Conservation (phyloP, 192 early-diverging fungal species). For the Glomus cerebriforme region DNA sequence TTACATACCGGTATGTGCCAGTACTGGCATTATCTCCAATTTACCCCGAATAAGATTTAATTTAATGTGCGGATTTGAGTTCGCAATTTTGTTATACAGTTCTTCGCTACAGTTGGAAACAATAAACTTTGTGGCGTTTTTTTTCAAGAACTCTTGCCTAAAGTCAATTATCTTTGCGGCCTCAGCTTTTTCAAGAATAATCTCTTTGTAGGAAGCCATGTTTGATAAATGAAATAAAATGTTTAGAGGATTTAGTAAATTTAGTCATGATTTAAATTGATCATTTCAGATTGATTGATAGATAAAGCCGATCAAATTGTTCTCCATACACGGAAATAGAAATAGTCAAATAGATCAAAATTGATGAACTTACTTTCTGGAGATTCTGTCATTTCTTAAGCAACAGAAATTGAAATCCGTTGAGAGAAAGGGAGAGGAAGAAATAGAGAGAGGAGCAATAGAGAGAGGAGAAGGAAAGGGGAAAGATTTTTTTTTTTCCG, state of each 20-base stretch:
- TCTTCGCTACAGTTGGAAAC: constrained; percentile 18
- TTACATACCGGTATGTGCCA: not conserved
- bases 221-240: not conserved
- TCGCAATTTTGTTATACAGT: constrained; percentile 6
- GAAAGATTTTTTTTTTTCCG: too few relatives aligned
- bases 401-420: too few relatives aligned
- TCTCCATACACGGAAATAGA: not conserved
- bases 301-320: too few relatives aligned
- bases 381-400: too few relatives aligned
- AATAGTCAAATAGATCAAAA: too few relatives aligned
- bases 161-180: not conserved
- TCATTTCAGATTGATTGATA: too few relatives aligned
- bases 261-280: too few relatives aligned
- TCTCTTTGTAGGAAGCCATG: not conserved
- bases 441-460: too few relatives aligned
- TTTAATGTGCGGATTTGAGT: constrained; percentile 1
- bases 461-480: too few relatives aligned
- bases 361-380: too few relatives aligned
- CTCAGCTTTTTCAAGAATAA: not conserved
- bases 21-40: not conserved
- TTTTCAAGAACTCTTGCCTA: not conserved
- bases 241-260: too few relatives aligned
- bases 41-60: constrained; percentile 2
- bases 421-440: too few relatives aligned
- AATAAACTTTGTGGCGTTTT: constrained; percentile 3